Base-by-base conservation (phyloP, 805 yeast genomes). In the Zygosaccharomyces bisporus region DNA sequence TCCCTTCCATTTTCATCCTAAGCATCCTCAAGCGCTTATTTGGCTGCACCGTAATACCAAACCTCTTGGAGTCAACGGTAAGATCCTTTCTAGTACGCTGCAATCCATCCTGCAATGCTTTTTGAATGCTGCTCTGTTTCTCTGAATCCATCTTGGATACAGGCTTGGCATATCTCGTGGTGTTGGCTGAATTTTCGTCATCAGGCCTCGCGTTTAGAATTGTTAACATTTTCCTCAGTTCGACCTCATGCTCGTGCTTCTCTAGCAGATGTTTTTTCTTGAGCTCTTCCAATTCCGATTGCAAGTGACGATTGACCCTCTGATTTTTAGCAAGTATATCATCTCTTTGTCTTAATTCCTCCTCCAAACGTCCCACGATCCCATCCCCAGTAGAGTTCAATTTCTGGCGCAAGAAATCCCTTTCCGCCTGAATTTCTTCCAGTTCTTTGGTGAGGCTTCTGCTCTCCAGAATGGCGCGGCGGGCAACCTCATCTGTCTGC, bases 401-500 rank as follows among this genome's bases (percentile, higher is more conserved):
- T 59, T 83, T 87, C 42, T 79, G 70, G 24, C 79, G 76, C 69
- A 87, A 71, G 25, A 77, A 80, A 52, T 84, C 88, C 41, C 85
- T 72, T 56, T 82, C 88, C 2, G 68, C 69, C 36, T 55, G 53
- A 16, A 55, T 43, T 46, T 65, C 68, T 39, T 79, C 83, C 2
- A 81, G 76, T 32, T 68, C 70, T 45, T 70, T 70, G 4, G 73
- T 69, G 32, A 81, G 73, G 12, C 75, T 80, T 48, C 79, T 75
- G 7, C 81, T 76, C 45, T 84, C 90, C 13, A 60, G 16, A 3
- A 70, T 75, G 46, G 96, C 95, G 42, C 84, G 75, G 43, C 85
- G 72, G 10, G 95, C 96, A 61, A 83, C 85, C 46, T 88, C 95
- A 63, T 93, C 98, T 0, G 96, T 87, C 54, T 82, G 82, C 66